Conservation (phyloP, 2,329 filamentous ascomycete genomes). For the Fusarium domesticum region DNA sequence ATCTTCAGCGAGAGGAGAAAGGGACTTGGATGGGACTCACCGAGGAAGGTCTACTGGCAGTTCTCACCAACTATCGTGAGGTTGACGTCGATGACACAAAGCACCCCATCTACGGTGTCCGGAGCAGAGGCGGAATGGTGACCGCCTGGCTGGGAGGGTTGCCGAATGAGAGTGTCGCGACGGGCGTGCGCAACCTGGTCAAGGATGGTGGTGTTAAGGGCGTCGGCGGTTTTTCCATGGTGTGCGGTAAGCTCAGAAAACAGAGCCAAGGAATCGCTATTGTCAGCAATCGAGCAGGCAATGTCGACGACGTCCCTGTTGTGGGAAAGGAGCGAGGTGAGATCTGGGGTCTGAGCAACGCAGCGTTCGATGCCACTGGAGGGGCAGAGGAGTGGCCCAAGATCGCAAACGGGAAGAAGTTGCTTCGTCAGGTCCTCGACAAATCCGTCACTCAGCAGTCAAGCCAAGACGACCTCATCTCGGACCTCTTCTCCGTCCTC, state of each 20-base stretch:
- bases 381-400: conserved; percentile 57
- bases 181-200: conserved; percentile 53
- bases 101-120: conserved; percentile 52
- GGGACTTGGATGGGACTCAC: conserved; percentile 67
- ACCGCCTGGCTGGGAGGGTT: conserved; percentile 58
- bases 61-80: conserved; percentile 67
- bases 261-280: conserved; percentile 55
- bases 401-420: conserved; percentile 49
- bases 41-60: conserved; percentile 56
- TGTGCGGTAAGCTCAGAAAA: conserved; percentile 58
- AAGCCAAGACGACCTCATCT: conserved; percentile 48
- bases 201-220: conserved; percentile 53
- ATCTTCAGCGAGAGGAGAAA: conserved; percentile 59
- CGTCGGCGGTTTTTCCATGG: conserved; percentile 64
- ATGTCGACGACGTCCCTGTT: conserved; percentile 54
- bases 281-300: conserved; percentile 58
- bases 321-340: conserved; percentile 51
- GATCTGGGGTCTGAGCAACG: conserved; percentile 62
- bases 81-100: conserved; percentile 45
- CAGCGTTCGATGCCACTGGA: conserved; percentile 47
- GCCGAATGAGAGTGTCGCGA: conserved; percentile 44
- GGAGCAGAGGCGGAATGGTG: conserved; percentile 62
- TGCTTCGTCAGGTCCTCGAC: conserved; percentile 44
- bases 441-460: conserved; percentile 37
- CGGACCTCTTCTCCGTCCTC: conserved; percentile 52